Base-by-base conservation (phyloP, 2,329 filamentous ascomycete species). In the Pyrenophora seminiperda region DNA sequence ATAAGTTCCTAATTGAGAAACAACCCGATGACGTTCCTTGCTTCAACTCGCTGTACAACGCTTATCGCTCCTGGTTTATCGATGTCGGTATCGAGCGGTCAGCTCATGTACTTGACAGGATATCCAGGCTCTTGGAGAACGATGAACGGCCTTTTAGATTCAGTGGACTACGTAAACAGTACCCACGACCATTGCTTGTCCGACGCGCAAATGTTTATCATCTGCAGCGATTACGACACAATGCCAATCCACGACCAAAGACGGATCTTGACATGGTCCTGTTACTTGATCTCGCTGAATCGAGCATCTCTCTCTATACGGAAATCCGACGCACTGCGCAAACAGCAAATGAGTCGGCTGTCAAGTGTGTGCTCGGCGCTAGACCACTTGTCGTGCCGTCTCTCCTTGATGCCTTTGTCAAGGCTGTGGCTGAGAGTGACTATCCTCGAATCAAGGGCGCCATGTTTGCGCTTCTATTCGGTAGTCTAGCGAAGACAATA, bases 81-180 rank as follows among this genome's bases (percentile, higher is more conserved):
- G 94, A 99, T 66, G 92, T 99, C 32, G 94, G 95, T 14, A 95
- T 97, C 53, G 94, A 99, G 75, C 83, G 93, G 52, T 97, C 93
- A 14, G 93, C 94, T 0, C 94, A 97, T 70, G 90, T 95, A 2
- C 79, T 97, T 7, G 94, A 99, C 70, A 83, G 94, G 15, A 87
- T 97, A 11, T 84, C 89, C 4, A 84, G 91, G 44, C 82, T 99
- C 1, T 88, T 97, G 68, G 86, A 87, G 63, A 87, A 90, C 5
- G 94, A 99, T 65, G 88, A 92, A 53, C 85, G 90, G 18, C 89
- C 93, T 0, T 99, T 97, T 79, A 97, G 96, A 74, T 90, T 97
- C 68, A 96, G 89, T 59, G 94, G 94, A 4, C 78, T 96, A 17
- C 84, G 93, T 43, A 99, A 99, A 70, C 85, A 89, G 43, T 99